Conservation (phyloP, 192 early-diverging fungal species). For the Backusella luteola region DNA sequence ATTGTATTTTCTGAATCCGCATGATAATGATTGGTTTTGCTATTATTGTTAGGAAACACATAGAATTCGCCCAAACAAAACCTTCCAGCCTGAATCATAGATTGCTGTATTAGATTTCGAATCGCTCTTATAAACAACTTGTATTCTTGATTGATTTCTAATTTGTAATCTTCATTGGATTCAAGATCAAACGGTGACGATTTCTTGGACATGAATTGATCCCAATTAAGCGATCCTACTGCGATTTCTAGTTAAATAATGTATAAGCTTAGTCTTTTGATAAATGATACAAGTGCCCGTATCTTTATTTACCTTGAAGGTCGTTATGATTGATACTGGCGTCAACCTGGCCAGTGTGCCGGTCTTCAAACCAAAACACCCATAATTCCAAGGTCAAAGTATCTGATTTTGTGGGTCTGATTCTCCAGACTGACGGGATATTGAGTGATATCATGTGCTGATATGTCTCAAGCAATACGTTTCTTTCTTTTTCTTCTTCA, state of each 20-base stretch:
- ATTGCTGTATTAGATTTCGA: constrained; percentile 21
- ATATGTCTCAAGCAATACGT: background rate
- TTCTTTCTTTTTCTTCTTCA: background rate
- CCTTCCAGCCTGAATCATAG: constrained; percentile 15
- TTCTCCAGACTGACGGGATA: constrained; percentile 8
- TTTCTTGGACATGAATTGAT: constrained; percentile 10
- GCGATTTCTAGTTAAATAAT: constrained; percentile 9
- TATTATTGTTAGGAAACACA: constrained; percentile 6
- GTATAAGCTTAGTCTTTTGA: too few relatives aligned
- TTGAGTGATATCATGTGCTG: background rate
- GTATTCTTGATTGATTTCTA: constrained; percentile 16
- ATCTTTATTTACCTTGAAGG: constrained; percentile 14
- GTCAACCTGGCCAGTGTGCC: constrained; percentile 20
- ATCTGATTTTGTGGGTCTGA: background rate
- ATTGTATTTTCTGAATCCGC: constrained; percentile 9
- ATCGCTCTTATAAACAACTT: constrained; percentile 19
- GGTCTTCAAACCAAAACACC: constrained; percentile 34
- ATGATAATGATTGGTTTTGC: background rate
- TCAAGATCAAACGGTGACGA: constrained; percentile 16
- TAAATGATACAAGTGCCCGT: too few relatives aligned
- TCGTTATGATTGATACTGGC: background rate
- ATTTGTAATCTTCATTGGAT: background rate
- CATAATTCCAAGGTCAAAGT: constrained; percentile 13
- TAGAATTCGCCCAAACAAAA: constrained; percentile 23
- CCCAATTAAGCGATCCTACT: constrained; percentile 24